Percentiles rank a stretch among this genome's conserved stretches.
These are phyloP conservation scores for Ustilago curta DNA, from an alignment of 1,284 basidiomycete genomes.

Conservation along the genomic window DNA sequence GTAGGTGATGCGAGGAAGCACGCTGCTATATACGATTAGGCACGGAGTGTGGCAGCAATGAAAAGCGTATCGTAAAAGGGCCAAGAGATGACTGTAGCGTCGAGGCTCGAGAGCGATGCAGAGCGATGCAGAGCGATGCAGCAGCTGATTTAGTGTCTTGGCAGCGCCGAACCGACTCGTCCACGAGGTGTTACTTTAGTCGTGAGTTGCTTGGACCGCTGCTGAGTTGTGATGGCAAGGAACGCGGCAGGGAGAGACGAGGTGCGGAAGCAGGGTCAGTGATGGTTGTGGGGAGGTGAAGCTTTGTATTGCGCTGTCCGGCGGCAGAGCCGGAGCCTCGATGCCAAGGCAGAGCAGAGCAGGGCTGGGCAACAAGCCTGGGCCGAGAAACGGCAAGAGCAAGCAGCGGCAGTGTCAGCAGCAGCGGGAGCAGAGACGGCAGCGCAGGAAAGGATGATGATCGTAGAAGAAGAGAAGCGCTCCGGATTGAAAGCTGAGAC, in stretches of 20 bases:
- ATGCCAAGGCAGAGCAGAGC: conserved; percentile 4
- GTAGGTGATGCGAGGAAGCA: background rate
- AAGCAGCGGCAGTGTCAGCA: background rate
- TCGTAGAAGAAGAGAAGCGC: too few relatives aligned
- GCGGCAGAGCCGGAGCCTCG: conserved; percentile 9
- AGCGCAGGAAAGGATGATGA: conserved; percentile 3
- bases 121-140: background rate
- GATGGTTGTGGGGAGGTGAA: conserved; percentile 5
- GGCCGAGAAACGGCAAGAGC: conserved; percentile 6
- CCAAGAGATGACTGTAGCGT: background rate
- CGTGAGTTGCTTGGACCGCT: background rate
- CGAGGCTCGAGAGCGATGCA: conserved; percentile 18
- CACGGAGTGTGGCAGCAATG: background rate
- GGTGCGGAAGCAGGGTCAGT: background rate
- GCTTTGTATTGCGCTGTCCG: conserved; percentile 3
- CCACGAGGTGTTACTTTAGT: conserved; percentile 2
- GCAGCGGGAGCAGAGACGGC: conserved; percentile 1
- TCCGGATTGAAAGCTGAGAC: too few relatives aligned
- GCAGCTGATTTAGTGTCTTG: conserved; percentile 5
- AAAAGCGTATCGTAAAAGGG: background rate
- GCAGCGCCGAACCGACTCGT: background rate
- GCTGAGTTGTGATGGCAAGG: background rate
- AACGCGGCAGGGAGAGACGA: conserved; percentile 4
- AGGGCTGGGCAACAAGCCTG: background rate
- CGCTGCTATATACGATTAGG: background rate